Evolutionary conservation across 805 yeast species (phyloP).

Genomic region (Candida vaughaniae): DNA sequence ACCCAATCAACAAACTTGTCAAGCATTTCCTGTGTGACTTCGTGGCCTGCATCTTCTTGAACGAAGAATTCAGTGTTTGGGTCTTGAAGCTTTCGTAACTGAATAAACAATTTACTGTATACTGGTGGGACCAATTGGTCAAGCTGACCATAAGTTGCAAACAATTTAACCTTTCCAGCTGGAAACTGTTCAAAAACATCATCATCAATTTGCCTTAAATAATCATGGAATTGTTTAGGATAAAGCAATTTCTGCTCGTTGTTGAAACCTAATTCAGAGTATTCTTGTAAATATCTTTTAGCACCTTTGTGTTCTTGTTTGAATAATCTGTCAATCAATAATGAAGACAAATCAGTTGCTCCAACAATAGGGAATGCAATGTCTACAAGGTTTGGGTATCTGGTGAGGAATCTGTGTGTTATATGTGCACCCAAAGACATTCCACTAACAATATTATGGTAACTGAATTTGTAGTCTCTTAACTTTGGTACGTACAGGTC

Average conservation of each 20-base stretch:
- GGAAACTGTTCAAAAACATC: slow-evolving; percentile 35
- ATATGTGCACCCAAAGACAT: slow-evolving; percentile 59
- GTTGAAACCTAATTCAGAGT: slow-evolving; percentile 32
- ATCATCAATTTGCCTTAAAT: slow-evolving; percentile 26
- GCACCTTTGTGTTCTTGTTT: slow-evolving; percentile 14
- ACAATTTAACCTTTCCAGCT: slow-evolving; percentile 27
- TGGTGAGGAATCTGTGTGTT: slow-evolving; percentile 44
- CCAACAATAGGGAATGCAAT: slow-evolving; percentile 53
- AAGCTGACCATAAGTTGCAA: slow-evolving; percentile 35
- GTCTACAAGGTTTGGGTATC: slow-evolving; percentile 36
- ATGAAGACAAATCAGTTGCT: slow-evolving; percentile 43
- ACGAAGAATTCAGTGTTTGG: slow-evolving; percentile 22
- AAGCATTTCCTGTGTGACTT: slow-evolving; percentile 34
- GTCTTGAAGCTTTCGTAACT: slow-evolving; percentile 26
- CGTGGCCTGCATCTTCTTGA: slow-evolving; percentile 34
- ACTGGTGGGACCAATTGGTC: slow-evolving; percentile 38
- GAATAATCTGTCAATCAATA: slow-evolving; percentile 44
- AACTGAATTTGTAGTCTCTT: slow-evolving; percentile 20
- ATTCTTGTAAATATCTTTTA: slow-evolving; percentile 15
- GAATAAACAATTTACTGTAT: slow-evolving; percentile 32
- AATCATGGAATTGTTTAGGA: slow-evolving; percentile 35
- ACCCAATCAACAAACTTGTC: slow-evolving; percentile 33
- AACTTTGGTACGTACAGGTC: slow-evolving; percentile 14
- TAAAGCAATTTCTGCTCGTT: slow-evolving; percentile 25
- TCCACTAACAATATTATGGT: slow-evolving; percentile 45